These are phyloP conservation scores for Kodamaea sp. DNA, from an alignment of 1,139 yeast species.

Conservation along the genomic window DNA sequence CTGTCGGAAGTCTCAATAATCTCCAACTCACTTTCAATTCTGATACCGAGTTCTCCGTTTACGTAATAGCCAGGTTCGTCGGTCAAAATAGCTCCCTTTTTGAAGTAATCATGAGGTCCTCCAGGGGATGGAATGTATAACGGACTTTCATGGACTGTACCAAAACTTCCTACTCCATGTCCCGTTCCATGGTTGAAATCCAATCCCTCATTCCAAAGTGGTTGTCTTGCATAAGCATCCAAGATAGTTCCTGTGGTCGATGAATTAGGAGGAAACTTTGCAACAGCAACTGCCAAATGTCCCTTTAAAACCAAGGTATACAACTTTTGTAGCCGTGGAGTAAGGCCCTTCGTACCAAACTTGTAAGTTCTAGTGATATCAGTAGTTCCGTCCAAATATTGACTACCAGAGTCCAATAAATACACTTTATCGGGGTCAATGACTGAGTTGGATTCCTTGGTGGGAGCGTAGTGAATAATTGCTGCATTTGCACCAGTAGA, in stretches of 20 bases:
- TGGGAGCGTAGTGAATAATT: constrained; percentile 57
- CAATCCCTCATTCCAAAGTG: constrained; percentile 54
- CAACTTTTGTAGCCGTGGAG: constrained; percentile 34
- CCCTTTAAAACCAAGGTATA: constrained; percentile 58
- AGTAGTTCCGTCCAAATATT: constrained; percentile 60
- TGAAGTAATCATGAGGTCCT: constrained; percentile 39
- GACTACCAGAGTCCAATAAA: constrained; percentile 57
- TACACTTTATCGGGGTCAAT: constrained; percentile 47
- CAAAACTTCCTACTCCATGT: constrained; percentile 60
- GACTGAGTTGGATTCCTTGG: constrained; percentile 35
- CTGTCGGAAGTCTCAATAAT: constrained; percentile 34
- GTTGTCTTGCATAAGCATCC: constrained; percentile 52
- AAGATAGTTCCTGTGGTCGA: constrained; percentile 44
- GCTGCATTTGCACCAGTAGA: constrained; percentile 58
- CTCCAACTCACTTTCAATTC: constrained; percentile 56
- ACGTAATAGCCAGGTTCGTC: constrained; percentile 61
- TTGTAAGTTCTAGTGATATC: constrained; percentile 57
- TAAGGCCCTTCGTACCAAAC: constrained; percentile 32
- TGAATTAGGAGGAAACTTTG: constrained; percentile 46
- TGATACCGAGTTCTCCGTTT: constrained; percentile 52
- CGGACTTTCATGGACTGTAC: constrained; percentile 59
- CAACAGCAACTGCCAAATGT: constrained; percentile 55
- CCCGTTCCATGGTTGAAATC: constrained; percentile 62
- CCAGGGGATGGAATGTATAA: constrained; percentile 43
- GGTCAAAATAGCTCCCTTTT: constrained; percentile 50